Conservation (phyloP, 2,329 filamentous ascomycete species). For the Aureobasidium musti region DNA sequence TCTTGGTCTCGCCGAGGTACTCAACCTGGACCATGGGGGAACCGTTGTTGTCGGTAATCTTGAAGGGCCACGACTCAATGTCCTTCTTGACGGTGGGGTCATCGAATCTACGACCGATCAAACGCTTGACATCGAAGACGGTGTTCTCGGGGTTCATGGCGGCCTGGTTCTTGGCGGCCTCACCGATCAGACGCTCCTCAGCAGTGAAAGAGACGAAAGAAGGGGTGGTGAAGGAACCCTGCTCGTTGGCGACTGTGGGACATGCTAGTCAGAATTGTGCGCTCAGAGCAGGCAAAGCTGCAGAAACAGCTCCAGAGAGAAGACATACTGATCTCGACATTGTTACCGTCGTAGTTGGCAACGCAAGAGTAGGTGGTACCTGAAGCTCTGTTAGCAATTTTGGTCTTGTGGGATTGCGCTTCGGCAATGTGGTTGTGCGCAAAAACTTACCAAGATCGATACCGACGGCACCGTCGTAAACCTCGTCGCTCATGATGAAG, state of each 20-base stretch:
- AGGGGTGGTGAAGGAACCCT: constrained; percentile 98
- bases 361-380: constrained; percentile 99
- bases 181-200: constrained; percentile 98
- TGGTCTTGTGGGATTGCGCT: constrained; percentile 23
- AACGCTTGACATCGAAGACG: constrained; percentile 99
- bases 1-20: constrained; percentile 93
- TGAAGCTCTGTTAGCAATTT: constrained; percentile 47
- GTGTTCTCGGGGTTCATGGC: constrained; percentile 99
- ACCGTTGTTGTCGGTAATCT: constrained; percentile 85
- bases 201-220: constrained; percentile 99
- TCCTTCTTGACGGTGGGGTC: constrained; percentile 99
- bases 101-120: constrained; percentile 94
- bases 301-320: background rate
- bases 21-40: constrained; percentile 92
- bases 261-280: constrained; percentile 30
- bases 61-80: constrained; percentile 98
- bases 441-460: constrained; percentile 89
- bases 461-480: constrained; percentile 99
- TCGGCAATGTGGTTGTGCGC: constrained; percentile 22
- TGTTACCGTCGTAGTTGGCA: constrained; percentile 98
- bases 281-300: background rate
- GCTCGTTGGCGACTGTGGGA: constrained; percentile 85
- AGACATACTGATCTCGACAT: constrained; percentile 92
- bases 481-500: constrained; percentile 80
- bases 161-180: constrained; percentile 99